phyloP scores from a whole-genome alignment of 108 stramenopile species.

The Nitzschia palea region DNA sequence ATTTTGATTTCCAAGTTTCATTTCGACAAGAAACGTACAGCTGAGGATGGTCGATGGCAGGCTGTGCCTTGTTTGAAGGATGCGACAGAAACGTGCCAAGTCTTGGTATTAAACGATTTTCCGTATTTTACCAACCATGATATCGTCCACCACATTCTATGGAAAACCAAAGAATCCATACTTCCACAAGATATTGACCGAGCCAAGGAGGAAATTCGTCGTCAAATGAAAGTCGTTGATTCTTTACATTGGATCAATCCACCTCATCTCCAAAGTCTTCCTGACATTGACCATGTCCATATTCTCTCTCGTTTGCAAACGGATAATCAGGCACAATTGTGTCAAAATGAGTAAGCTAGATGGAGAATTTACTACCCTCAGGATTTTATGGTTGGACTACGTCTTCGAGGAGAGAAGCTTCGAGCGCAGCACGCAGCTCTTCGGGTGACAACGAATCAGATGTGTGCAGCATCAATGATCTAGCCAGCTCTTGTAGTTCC shows the following conservation, averaged over 20 bases:
- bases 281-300: slow-evolving; percentile 76
- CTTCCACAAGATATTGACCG: slow-evolving; percentile 31
- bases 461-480: slow-evolving; percentile 20
- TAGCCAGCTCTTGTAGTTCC: slow-evolving; percentile 44
- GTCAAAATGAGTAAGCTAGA: background rate
- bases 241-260: slow-evolving; percentile 76
- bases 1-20: slow-evolving; percentile 72
- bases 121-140: slow-evolving; percentile 59
- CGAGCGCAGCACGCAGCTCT: slow-evolving; percentile 4
- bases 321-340: too few relatives aligned
- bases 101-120: slow-evolving; percentile 66
- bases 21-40: slow-evolving; percentile 10
- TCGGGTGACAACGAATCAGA: background rate
- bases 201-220: slow-evolving; percentile 30
- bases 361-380: too few relatives aligned
- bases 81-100: background rate
- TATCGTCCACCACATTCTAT: slow-evolving; percentile 75
- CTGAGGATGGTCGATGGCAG: background rate
- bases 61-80: slow-evolving; percentile 1
- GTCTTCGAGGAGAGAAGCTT: background rate
- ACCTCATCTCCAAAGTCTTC: slow-evolving; percentile 60
- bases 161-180: slow-evolving; percentile 65
- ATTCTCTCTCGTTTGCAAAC: slow-evolving; percentile 36
- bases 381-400: background rate
- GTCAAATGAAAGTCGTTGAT: slow-evolving; percentile 23